Evolutionary conservation across 2,329 filamentous ascomycete genomes (phyloP), one percentile per base, ranked within the genome.

Genomic region (Fusarium denticulatum): DNA sequence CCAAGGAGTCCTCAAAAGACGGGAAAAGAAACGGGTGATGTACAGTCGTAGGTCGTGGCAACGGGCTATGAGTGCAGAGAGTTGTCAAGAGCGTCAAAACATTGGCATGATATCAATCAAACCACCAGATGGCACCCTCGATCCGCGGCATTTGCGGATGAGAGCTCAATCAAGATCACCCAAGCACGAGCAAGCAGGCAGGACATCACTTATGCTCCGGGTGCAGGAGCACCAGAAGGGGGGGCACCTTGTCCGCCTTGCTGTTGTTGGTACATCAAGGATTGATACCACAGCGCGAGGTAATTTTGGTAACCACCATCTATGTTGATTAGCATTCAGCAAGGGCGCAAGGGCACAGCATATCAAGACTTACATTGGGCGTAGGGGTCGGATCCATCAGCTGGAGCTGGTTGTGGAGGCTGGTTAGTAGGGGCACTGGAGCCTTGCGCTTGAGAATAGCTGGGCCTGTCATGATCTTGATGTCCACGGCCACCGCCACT

Each of bases 301-400:
- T 96, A 96, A 76, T 92, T 92, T 77, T 95, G 89, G 82, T 96
- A 96, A 69, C 94, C 94, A 74, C 94, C 94, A 83, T 95, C 90
- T 91, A 67, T 71, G 80, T 80, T 75, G 18, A 26, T 60, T 50
- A 62, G 64, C 15, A 36, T 32, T 15, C 18, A 32, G 16, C 20
- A 34, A 56, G 18, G 14, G 26, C 42, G 26, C 22, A 26, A 46
- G 24, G 8, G 18, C n/a, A 26, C 12, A 30, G 37, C 16, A 36
- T 47, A 22, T 52, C n/a, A 37, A 43, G 40, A 85, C 89, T 85
- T 85, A 91, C 90, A 96, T 64, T 91, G 87, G 64, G 94, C 94
- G 82, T 96, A 96, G 2, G 92, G 91, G 78, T 94, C 93, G 63
- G 86, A 85, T 55, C 85, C 86, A 71, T 87, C 86, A 69, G 83